These are phyloP conservation scores for Henckelia pumila DNA, from an alignment of 257 asterid genomes.

Conservation along the genomic window DNA sequence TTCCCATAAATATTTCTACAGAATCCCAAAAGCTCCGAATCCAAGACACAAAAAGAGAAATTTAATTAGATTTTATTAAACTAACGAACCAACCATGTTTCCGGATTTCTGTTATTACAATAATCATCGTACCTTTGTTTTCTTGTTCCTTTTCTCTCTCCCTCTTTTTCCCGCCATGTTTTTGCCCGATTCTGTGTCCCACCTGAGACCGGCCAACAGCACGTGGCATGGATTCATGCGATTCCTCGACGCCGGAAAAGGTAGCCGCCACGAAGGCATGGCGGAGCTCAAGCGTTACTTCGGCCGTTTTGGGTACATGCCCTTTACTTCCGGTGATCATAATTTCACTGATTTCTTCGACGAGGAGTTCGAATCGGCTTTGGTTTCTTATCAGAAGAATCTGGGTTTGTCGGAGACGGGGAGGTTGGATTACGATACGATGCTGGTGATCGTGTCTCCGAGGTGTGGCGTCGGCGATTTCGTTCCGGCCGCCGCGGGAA, in stretches of 20 bases:
- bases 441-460: constrained; percentile 51
- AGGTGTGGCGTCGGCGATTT: constrained; percentile 69
- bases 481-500: background rate
- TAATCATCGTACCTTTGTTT: constrained; percentile 14
- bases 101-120: constrained; percentile 45
- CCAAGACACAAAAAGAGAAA: background rate
- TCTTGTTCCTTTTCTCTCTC: constrained; percentile 31
- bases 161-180: constrained; percentile 45
- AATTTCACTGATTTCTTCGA: constrained; percentile 60
- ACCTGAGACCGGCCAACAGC: constrained; percentile 32
- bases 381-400: constrained; percentile 50
- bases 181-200: constrained; percentile 29
- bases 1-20: constrained; percentile 14
- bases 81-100: constrained; percentile 49
- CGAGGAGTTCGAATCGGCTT: constrained; percentile 52
- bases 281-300: constrained; percentile 76
- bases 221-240: constrained; percentile 61
- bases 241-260: constrained; percentile 65
- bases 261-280: constrained; percentile 61
- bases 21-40: constrained; percentile 27
- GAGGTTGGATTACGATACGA: constrained; percentile 51
- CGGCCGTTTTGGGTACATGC: constrained; percentile 72
- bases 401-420: constrained; percentile 56
- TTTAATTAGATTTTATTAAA: background rate
- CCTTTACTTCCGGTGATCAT: constrained; percentile 20